Base-by-base conservation (phyloP, 768 basidiomycete genomes). In the Auriscalpium microsporum region DNA sequence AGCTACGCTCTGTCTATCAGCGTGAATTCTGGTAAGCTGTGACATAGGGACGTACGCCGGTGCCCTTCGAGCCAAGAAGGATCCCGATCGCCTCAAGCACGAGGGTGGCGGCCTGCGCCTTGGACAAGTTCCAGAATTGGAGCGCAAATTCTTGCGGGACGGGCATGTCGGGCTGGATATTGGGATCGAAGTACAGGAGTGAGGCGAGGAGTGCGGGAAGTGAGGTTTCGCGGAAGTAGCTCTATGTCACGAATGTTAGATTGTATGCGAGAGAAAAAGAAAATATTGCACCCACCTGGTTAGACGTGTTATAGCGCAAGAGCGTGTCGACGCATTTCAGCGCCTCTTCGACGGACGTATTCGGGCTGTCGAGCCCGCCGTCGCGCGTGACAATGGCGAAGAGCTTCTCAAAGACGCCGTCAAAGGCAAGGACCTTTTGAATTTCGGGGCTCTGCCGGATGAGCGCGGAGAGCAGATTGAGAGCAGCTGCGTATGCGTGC, bases 41-140 rank as follows among this genome's bases (percentile, higher is more conserved):
- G 54, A 16, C 44, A 11, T 5, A 35, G 50, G 36, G 17, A 76
- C 83, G 64, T 61, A 86, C 84, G 61, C 74, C 75, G 63, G 75
- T 73, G 51, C 84, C 84, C 66, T 88, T 87, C 42, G 80, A 79
- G n/a, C 79, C 77, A 36, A 93, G 77, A 9, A 98, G 79, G 76
- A 94, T 88, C 3, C 91, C 85, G 61, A 97, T 83, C 56, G 96
- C 81, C 17, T 84, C 84, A 3, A 98, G 73, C 8, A 91, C 81
- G n/a, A 93, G 71, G 0, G 79, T 76, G 1, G 85, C 82, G 64
- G 96, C 97, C 21, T 79, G 71, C n/a, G 79, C 71, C 69, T 98
- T 99, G 68, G 93, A 89, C 44, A 84, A 79, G 61, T 94, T 91
- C 96, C 96, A 99, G 69, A 93, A 93, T 67, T 99, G 96, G 46